Percentiles rank a stretch among this genome's conserved stretches.
These are phyloP conservation scores for Linum lewisii DNA, from an alignment of 345 rosid species.

Conservation along the genomic window DNA sequence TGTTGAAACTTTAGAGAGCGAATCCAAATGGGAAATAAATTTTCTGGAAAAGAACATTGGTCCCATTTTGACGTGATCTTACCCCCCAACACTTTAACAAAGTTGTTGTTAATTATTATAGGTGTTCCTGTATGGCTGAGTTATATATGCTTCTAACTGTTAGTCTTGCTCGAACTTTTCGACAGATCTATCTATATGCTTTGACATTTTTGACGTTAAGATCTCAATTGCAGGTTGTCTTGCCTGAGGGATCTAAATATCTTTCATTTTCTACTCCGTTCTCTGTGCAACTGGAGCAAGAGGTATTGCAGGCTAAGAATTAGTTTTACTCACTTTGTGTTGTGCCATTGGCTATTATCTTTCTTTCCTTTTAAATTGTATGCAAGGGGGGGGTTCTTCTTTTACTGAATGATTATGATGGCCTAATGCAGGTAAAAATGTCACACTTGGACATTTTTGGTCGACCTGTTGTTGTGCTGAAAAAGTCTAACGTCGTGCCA, in stretches of 20 bases:
- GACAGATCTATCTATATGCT: background rate
- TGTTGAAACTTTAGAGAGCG: background rate
- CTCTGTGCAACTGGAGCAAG: slow-evolving; percentile 54
- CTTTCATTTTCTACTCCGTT: slow-evolving; percentile 67
- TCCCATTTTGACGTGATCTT: no score
- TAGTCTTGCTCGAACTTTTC: background rate
- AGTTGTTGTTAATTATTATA: background rate
- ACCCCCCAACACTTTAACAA: background rate
- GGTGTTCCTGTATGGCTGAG: no score
- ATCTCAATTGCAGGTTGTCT: slow-evolving; percentile 53
- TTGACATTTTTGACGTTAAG: slow-evolving; percentile 9
- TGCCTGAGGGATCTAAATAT: slow-evolving; percentile 80
- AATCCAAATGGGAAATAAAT: no score
- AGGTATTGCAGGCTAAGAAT: slow-evolving; percentile 41
- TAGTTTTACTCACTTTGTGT: background rate
- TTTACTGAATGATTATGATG: slow-evolving; percentile 2
- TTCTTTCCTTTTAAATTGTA: background rate
- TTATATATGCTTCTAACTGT: no score
- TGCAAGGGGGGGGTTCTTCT: background rate
- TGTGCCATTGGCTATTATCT: background rate
- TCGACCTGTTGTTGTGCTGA: slow-evolving; percentile 71
- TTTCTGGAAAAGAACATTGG: no score
- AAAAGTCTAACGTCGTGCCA: slow-evolving; percentile 71
- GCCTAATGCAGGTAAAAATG: slow-evolving; percentile 47
- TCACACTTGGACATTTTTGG: slow-evolving; percentile 92